Percentiles rank a stretch among this genome's conserved stretches.
Conservation (phyloP, 305 asterid species). For the Fraxinus sp. region DNA sequence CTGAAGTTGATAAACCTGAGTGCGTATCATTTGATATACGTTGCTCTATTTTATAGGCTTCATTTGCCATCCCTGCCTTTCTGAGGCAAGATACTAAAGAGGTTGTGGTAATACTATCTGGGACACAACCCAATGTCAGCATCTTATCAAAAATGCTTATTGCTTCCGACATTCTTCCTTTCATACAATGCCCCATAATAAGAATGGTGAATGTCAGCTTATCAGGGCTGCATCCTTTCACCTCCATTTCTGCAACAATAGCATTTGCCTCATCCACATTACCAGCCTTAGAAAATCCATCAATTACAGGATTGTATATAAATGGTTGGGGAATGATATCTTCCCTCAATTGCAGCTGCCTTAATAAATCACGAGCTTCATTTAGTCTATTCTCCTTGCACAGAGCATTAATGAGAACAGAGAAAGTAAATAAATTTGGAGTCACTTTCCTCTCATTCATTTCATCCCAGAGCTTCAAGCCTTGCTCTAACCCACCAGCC, state of each 20-base stretch:
- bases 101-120: constrained; percentile 56
- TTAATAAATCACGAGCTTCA: constrained; percentile 67
- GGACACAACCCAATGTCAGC: constrained; percentile 65
- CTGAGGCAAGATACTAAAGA: constrained; percentile 62
- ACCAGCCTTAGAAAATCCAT: constrained; percentile 81
- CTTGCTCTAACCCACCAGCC: constrained; percentile 58
- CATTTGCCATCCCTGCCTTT: constrained; percentile 84
- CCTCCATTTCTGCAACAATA: constrained; percentile 74
- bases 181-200: constrained; percentile 88
- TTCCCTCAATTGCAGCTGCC: constrained; percentile 47
- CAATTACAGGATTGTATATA: constrained; percentile 82
- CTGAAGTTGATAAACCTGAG: constrained; percentile 34
- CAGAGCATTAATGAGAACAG: constrained; percentile 60
- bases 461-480: constrained; percentile 63
- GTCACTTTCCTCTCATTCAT: constrained; percentile 54
- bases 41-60: constrained; percentile 66
- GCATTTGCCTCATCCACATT: constrained; percentile 70
- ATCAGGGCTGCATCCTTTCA: constrained; percentile 69
- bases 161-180: constrained; percentile 85
- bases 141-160: constrained; percentile 60
- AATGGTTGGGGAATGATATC: constrained; percentile 69
- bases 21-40: constrained; percentile 29
- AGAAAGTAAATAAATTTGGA: constrained; percentile 68
- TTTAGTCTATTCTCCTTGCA: constrained; percentile 71
- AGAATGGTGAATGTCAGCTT: constrained; percentile 80